Percentiles rank a stretch among this genome's conserved stretches.
phyloP scores from a whole-genome alignment of 768 basidiomycete species.

The Boletus rubroflammeus region DNA sequence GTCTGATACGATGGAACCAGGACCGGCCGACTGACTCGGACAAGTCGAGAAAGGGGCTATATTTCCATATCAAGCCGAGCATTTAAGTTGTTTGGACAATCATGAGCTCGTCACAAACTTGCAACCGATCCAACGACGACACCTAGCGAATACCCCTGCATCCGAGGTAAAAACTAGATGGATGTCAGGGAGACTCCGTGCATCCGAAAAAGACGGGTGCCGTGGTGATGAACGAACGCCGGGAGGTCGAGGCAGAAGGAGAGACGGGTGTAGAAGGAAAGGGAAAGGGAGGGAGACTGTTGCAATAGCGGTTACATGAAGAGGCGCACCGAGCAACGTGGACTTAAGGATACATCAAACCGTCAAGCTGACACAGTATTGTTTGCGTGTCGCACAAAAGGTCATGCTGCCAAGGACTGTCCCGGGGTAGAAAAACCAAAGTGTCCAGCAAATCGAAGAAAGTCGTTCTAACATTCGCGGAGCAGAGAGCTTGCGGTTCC shows the following conservation, averaged over 20 bases:
- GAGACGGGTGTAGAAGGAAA: conserved; percentile 17
- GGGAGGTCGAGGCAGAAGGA: conserved; percentile 16
- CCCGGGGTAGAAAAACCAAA: conserved; percentile 40
- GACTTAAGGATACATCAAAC: conserved; percentile 60
- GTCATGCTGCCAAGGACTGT: conserved; percentile 83
- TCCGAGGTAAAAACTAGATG: neutral
- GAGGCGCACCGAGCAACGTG: conserved; percentile 53
- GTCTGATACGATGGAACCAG: neutral
- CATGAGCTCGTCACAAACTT: no score
- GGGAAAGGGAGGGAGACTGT: conserved; percentile 15
- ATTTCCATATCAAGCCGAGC: no score
- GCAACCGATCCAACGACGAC: conserved; percentile 7
- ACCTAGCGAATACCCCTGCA: neutral
- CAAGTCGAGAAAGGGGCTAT: neutral
- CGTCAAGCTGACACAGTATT: conserved; percentile 62
- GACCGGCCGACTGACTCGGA: no score
- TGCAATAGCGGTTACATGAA: conserved; percentile 17
- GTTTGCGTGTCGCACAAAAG: conserved; percentile 81
- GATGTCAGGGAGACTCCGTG: conserved; percentile 9
- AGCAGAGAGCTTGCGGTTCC: no score
- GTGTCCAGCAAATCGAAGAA: conserved; percentile 37
- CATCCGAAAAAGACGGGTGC: conserved; percentile 41
- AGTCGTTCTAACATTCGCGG: conserved; percentile 22
- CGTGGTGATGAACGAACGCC: conserved; percentile 1
- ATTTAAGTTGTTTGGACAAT: no score